A percentile compares a stretch with the other conserved stretches of the same genome.
These are phyloP conservation scores for Sarocladiaceae sp. DNA, from an alignment of 2,329 filamentous ascomycete genomes.

Conservation along the genomic window DNA sequence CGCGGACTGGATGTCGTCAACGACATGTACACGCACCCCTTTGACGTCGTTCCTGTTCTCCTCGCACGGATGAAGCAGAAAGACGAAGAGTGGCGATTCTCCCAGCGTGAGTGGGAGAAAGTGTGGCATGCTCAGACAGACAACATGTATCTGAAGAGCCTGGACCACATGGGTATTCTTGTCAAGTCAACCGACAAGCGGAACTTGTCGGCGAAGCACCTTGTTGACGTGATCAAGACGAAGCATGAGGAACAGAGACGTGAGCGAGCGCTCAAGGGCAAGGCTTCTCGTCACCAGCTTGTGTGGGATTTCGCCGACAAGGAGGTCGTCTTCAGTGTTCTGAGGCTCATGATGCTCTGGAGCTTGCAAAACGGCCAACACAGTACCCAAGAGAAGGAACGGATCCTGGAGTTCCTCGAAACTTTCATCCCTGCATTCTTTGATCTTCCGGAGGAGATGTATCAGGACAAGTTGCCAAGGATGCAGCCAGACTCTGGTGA, in stretches of 20 bases:
- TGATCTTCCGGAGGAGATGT: conserved; percentile 63
- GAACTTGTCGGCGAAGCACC: conserved; percentile 80
- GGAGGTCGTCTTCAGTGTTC: conserved; percentile 57
- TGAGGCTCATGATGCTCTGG: conserved; percentile 58
- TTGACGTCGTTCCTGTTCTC: conserved; percentile 81
- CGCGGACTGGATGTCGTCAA: conserved; percentile 78
- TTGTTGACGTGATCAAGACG: conserved; percentile 85
- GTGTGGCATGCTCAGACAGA: conserved; percentile 97
- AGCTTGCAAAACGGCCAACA: conserved; percentile 64
- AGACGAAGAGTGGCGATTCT: conserved; percentile 95
- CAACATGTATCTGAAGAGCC: conserved; percentile 88
- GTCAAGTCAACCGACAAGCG: conserved; percentile 88
- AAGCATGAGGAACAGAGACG: conserved; percentile 88
- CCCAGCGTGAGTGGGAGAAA: conserved; percentile 96
- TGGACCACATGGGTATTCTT: conserved; percentile 92
- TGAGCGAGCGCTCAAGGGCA: conserved; percentile 55
- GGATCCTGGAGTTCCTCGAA: conserved; percentile 69
- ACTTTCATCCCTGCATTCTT: conserved; percentile 73
- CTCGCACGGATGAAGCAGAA: conserved; percentile 89
- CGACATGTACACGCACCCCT: conserved; percentile 78
- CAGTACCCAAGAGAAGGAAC: conserved; percentile 65
- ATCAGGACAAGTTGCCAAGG: conserved; percentile 60
- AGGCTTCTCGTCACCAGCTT: conserved; percentile 65
- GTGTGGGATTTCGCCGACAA: conserved; percentile 67
- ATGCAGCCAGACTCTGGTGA: conserved; percentile 65